Base-by-base conservation (phyloP, 768 basidiomycete species). In the Pilatotrama ljubarskyi region DNA sequence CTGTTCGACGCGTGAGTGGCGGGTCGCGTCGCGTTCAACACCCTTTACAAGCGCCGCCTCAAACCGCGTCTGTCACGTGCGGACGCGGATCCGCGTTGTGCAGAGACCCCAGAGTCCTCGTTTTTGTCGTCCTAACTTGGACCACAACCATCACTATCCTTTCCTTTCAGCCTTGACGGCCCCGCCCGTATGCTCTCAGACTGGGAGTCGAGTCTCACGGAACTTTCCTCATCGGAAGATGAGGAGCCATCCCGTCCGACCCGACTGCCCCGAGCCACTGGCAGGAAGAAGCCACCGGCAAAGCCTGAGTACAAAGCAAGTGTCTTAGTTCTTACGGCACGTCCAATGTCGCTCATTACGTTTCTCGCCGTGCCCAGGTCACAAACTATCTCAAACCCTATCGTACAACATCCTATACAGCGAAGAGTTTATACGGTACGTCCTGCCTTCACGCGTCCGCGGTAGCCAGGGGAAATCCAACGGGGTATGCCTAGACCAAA, bases 191-290 rank as follows among this genome's bases (percentile, higher is more conserved):
- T 64, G 63, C 47, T 75, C 29, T 76, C 75, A n/a, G 77, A 79
- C 52, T 51, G 70, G 40, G 75, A 74, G 26, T 82, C 82, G 3
- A 79, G 81, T 52, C 69, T 83, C 42, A 82, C 81, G 18, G 81
- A 82, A 43, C 65, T 82, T 36, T 77, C 77, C 4, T 73, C 72
- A 7, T 73, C 75, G 18, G 80, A 80, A 10, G 74, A 77, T 8
- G 76, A 75, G 0, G 73, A 75, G 29, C 5, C 43, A 59, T 66
- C 22, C 71, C 70, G 3, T 69, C 70, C 10, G 38, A 67, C 8
- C 41, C 58, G n/a, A n/a, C 35, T 67, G 36, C 22, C 11, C 29
- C 5, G 35, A 18, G 18, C 63, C 37, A 67, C n/a, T n/a, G n/a
- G 62, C 22, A 63, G 68, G 25, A 67, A 69, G 64, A 61, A 69